Percentiles rank a stretch among this genome's conserved stretches.
These are phyloP conservation scores for Lentinus tigrinus DNA, from an alignment of 768 basidiomycete genomes.

Conservation along the genomic window DNA sequence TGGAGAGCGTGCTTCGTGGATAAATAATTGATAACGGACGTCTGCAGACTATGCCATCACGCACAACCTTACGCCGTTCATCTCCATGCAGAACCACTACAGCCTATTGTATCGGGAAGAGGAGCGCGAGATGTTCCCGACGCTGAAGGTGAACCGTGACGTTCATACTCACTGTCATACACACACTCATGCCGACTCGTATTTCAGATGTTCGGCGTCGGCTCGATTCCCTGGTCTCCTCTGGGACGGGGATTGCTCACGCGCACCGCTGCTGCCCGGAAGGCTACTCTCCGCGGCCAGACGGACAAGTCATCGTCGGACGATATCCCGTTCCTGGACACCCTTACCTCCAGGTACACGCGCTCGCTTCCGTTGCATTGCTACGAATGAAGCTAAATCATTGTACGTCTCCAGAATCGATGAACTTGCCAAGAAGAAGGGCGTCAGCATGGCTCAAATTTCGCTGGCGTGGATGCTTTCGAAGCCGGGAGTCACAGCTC, in stretches of 20 bases:
- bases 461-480: slow-evolving; percentile 27
- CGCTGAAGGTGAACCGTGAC: slow-evolving; percentile 29
- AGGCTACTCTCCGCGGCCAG: slow-evolving; percentile 23
- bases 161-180: neutral
- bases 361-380: slow-evolving; percentile 29
- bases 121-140: slow-evolving; percentile 58
- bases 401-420: slow-evolving; percentile 22
- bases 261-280: slow-evolving; percentile 23
- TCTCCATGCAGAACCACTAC: slow-evolving; percentile 66
- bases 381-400: slow-evolving; percentile 12
- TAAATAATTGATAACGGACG: neutral
- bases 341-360: slow-evolving; percentile 36
- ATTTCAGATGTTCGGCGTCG: slow-evolving; percentile 26
- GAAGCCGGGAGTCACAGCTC: slow-evolving; percentile 35
- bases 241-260: slow-evolving; percentile 34
- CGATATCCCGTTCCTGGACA: slow-evolving; percentile 26
- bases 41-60: slow-evolving; percentile 39
- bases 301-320: slow-evolving; percentile 22
- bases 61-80: slow-evolving; percentile 48
- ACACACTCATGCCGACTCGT: neutral
- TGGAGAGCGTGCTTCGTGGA: neutral
- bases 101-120: slow-evolving; percentile 59
- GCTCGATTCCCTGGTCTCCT: slow-evolving; percentile 38
- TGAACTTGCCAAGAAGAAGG: slow-evolving; percentile 39
- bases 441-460: slow-evolving; percentile 41